phyloP scores from a whole-genome alignment of 352 stramenopile species.

The Pseudoperonospora humuli region DNA sequence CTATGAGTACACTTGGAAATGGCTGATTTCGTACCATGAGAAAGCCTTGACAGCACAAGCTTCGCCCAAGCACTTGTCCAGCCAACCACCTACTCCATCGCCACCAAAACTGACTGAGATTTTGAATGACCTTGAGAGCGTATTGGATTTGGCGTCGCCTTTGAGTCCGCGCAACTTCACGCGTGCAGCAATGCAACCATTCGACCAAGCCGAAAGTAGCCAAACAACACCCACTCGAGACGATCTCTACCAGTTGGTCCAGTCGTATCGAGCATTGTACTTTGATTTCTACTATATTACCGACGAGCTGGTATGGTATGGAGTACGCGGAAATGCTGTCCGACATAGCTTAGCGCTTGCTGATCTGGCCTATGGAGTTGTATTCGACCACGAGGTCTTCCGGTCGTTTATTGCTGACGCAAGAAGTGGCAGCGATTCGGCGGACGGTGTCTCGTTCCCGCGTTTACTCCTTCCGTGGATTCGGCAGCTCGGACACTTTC shows the following conservation, averaged over 20 bases:
- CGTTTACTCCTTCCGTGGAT: conserved; percentile 77
- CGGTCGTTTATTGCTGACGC: conserved; percentile 40
- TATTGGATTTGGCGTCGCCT: conserved; percentile 54
- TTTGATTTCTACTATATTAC: conserved; percentile 90
- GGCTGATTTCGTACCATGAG: conserved; percentile 60
- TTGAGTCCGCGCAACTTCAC: conserved; percentile 54
- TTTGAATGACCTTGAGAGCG: conserved; percentile 51
- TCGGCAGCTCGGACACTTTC: conserved; percentile 78
- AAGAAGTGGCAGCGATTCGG: conserved; percentile 8
- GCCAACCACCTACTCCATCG: conserved; percentile 12
- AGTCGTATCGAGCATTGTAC: conserved; percentile 77
- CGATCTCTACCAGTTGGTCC: conserved; percentile 51
- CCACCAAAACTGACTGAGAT: conserved; percentile 38
- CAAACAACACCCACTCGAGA: conserved; percentile 25
- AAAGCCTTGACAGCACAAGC: conserved; percentile 20
- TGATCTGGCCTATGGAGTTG: conserved; percentile 73
- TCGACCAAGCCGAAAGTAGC: conserved; percentile 26
- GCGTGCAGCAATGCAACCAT: conserved; percentile 23
- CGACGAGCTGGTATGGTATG: conserved; percentile 84
- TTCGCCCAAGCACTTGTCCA: conserved; percentile 16
- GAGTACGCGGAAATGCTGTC: conserved; percentile 73
- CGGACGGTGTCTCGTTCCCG: conserved; percentile 37
- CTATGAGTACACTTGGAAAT: conserved; percentile 73
- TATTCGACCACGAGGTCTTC: conserved; percentile 85
- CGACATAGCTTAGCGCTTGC: conserved; percentile 76